Conservation (phyloP, 768 basidiomycete species). For the Suillus luteus region DNA sequence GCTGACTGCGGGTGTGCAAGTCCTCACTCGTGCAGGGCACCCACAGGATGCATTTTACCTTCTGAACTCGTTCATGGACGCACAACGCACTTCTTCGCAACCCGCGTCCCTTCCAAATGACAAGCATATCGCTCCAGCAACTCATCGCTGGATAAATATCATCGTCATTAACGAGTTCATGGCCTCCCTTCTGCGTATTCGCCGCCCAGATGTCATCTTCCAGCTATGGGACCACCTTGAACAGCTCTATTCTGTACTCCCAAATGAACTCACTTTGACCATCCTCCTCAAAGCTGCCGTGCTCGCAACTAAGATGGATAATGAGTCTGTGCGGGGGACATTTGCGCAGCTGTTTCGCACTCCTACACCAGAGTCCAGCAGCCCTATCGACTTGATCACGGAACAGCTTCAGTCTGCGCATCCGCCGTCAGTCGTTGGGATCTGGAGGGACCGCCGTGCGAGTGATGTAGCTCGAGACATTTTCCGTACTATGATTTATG, state of each 20-base stretch:
- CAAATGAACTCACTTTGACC: conserved; percentile 56
- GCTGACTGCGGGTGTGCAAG: conserved; percentile 52
- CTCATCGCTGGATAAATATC: conserved; percentile 22
- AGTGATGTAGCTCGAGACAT: conserved; percentile 50
- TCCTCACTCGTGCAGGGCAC: conserved; percentile 44
- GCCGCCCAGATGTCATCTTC: conserved; percentile 66
- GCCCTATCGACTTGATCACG: conserved; percentile 31
- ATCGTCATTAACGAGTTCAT: conserved; percentile 47
- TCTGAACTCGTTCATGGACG: conserved; percentile 44
- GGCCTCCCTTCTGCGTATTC: conserved; percentile 46
- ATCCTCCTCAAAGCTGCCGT: conserved; percentile 64
- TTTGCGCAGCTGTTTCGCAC: conserved; percentile 43
- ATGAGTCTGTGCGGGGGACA: conserved; percentile 51
- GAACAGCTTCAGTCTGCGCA: conserved; percentile 30
- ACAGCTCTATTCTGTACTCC: conserved; percentile 55
- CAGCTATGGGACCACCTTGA: conserved; percentile 69
- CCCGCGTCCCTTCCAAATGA: conserved; percentile 12
- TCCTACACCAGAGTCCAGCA: conserved; percentile 13
- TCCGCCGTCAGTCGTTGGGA: conserved; percentile 34
- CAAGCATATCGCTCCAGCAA: neutral
- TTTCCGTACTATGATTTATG: conserved; percentile 58
- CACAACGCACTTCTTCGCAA: conserved; percentile 20
- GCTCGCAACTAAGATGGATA: conserved; percentile 51
- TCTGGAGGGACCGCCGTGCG: conserved; percentile 50
- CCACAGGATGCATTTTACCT: conserved; percentile 51